These are phyloP conservation scores for Trametes elegans DNA, from an alignment of 768 basidiomycete genomes.

Conservation along the genomic window DNA sequence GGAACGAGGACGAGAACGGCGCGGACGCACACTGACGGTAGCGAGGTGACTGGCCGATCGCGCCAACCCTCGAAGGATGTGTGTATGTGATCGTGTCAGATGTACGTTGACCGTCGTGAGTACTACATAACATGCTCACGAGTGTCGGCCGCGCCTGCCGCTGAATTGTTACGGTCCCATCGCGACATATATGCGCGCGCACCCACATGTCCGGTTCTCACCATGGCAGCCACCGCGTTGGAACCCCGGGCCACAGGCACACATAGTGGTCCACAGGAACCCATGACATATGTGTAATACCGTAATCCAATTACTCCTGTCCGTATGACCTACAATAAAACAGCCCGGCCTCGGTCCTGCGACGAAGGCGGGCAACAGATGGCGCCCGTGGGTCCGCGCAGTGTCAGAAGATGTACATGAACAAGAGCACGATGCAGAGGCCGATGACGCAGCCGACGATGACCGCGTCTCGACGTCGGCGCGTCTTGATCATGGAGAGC, in stretches of 20 bases:
- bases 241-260: background rate
- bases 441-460: slow-evolving; percentile 89
- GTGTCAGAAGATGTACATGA: slow-evolving; percentile 45
- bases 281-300: background rate
- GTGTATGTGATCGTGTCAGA: too few relatives aligned
- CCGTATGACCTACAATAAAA: slow-evolving; percentile 4
- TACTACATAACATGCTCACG: too few relatives aligned
- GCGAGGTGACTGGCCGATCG: background rate
- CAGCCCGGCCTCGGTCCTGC: background rate
- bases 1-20: slow-evolving; percentile 9
- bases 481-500: slow-evolving; percentile 87
- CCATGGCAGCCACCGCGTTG: background rate
- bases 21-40: background rate
- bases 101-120: too few relatives aligned
- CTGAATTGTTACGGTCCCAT: too few relatives aligned
- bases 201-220: background rate
- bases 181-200: too few relatives aligned
- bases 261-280: background rate
- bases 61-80: too few relatives aligned
- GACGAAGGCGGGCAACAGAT: background rate
- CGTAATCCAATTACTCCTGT: slow-evolving; percentile 5
- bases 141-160: too few relatives aligned
- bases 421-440: slow-evolving; percentile 65
- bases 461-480: slow-evolving; percentile 85
- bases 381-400: background rate